A percentile compares a stretch with the other conserved stretches of the same genome.
phyloP scores from a whole-genome alignment of 257 asterid species.

The Petunia secreta region DNA sequence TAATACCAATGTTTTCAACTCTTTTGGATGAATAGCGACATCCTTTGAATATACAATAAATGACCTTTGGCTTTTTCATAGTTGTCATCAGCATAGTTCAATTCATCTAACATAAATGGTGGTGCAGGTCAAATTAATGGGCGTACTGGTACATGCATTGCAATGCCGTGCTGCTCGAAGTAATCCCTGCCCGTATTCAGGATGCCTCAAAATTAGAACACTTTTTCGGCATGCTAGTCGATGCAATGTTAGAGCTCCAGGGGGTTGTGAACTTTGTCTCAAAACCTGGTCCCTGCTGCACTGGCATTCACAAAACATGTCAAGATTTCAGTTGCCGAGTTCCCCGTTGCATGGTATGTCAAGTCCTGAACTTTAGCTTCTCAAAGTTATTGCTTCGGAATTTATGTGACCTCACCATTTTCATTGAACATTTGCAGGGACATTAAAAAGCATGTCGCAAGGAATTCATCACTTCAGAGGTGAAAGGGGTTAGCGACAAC shows the following conservation, averaged over 20 bases:
- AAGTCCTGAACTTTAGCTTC: constrained; percentile 8
- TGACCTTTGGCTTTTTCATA: not conserved
- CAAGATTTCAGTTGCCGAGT: constrained; percentile 42
- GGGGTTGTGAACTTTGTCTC: constrained; percentile 49
- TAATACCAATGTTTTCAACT: too few species aligned
- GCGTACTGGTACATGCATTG: constrained; percentile 49
- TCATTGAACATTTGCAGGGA: constrained; percentile 38
- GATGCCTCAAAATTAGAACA: constrained; percentile 38
- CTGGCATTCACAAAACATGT: constrained; percentile 48
- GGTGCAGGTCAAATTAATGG: constrained; percentile 41
- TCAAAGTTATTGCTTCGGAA: constrained; percentile 23
- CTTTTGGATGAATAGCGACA: not conserved
- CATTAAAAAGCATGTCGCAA: constrained; percentile 32
- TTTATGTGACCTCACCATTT: not conserved
- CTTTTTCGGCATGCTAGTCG: constrained; percentile 40
- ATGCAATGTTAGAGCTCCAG: constrained; percentile 38
- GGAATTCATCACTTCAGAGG: constrained; percentile 23
- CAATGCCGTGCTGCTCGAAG: constrained; percentile 37
- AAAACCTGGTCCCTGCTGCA: constrained; percentile 46
- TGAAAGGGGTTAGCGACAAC: constrained; percentile 24
- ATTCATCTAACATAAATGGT: constrained; percentile 2
- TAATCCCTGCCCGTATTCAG: constrained; percentile 45
- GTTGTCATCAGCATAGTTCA: constrained; percentile 7
- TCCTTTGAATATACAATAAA: not conserved
- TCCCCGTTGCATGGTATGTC: constrained; percentile 66